A percentile compares a stretch with the other conserved stretches of the same genome.
These are phyloP conservation scores for Suhomyces bribrorum DNA, from an alignment of 1,139 yeast genomes.

Conservation along the genomic window DNA sequence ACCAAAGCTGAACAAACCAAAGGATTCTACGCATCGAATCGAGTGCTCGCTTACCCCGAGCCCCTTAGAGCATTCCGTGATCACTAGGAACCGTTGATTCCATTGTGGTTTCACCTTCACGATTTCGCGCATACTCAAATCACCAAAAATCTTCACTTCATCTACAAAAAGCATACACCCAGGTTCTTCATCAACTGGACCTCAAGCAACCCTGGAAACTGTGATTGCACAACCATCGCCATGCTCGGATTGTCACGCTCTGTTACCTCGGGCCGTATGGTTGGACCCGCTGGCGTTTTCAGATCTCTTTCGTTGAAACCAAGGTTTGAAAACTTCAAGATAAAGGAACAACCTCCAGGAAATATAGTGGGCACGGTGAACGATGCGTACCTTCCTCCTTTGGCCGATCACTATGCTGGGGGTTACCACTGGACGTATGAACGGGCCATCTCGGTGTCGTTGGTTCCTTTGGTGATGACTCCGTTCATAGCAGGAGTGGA, in stretches of 20 bases:
- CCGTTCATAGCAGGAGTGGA: slow-evolving; percentile 72
- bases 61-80: too few relatives aligned
- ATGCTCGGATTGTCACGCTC: slow-evolving; percentile 9
- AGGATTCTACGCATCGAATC: not conserved
- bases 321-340: slow-evolving; percentile 45
- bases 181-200: too few relatives aligned
- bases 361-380: slow-evolving; percentile 73
- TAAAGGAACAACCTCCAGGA: slow-evolving; percentile 69
- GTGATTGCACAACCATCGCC: not conserved
- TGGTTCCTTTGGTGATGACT: slow-evolving; percentile 72
- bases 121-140: too few relatives aligned
- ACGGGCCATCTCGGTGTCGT: slow-evolving; percentile 60
- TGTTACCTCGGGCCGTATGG: not conserved
- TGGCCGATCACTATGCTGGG: slow-evolving; percentile 65
- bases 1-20: too few relatives aligned
- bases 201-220: too few relatives aligned
- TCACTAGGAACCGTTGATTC: too few relatives aligned
- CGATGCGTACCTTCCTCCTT: slow-evolving; percentile 73
- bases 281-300: slow-evolving; percentile 1
- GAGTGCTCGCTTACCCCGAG: too few relatives aligned
- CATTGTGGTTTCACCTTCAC: too few relatives aligned
- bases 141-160: too few relatives aligned
- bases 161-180: too few relatives aligned
- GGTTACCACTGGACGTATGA: slow-evolving; percentile 91
- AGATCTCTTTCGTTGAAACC: slow-evolving; percentile 41